A percentile compares a stretch with the other conserved stretches of the same genome.
These are phyloP conservation scores for Pseudogymnoascus pannorum DNA, from an alignment of 2,329 filamentous ascomycete species.

Conservation along the genomic window DNA sequence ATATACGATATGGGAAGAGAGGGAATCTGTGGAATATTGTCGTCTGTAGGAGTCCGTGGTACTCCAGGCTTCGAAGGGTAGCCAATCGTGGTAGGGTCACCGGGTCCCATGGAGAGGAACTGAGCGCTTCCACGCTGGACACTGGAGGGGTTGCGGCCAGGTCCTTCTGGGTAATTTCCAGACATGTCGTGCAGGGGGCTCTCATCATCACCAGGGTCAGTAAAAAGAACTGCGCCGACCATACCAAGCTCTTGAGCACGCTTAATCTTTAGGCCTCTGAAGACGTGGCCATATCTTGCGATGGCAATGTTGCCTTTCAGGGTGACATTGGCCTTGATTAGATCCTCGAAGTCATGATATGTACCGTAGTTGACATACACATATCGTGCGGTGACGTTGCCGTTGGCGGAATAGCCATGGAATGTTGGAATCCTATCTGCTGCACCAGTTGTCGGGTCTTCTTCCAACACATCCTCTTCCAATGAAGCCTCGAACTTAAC, in stretches of 20 bases:
- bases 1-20: slow-evolving; percentile 85
- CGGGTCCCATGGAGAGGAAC: slow-evolving; percentile 63
- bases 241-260: slow-evolving; percentile 85
- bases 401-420: slow-evolving; percentile 88
- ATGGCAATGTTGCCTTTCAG: slow-evolving; percentile 82
- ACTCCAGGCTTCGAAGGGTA: slow-evolving; percentile 89
- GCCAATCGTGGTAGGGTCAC: slow-evolving; percentile 85
- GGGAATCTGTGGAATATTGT: slow-evolving; percentile 73
- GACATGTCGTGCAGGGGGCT: slow-evolving; percentile 42
- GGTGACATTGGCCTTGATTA: slow-evolving; percentile 65
- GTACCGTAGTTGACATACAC: slow-evolving; percentile 92
- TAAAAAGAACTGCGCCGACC: slow-evolving; percentile 77
- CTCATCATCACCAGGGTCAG: slow-evolving; percentile 84
- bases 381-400: slow-evolving; percentile 81
- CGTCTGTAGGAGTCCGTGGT: slow-evolving; percentile 63
- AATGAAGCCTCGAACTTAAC: slow-evolving; percentile 75
- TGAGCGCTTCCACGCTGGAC: slow-evolving; percentile 85
- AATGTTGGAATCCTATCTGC: slow-evolving; percentile 76
- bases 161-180: slow-evolving; percentile 73
- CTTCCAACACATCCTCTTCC: slow-evolving; percentile 74
- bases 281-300: slow-evolving; percentile 76
- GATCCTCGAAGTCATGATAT: slow-evolving; percentile 75
- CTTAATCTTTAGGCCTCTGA: slow-evolving; percentile 88
- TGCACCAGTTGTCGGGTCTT: slow-evolving; percentile 72
- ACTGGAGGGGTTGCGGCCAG: slow-evolving; percentile 78